A percentile compares a stretch with the other conserved stretches of the same genome.
Conservation (phyloP, 148 eudicot species). For the Rhododendron henanense region DNA sequence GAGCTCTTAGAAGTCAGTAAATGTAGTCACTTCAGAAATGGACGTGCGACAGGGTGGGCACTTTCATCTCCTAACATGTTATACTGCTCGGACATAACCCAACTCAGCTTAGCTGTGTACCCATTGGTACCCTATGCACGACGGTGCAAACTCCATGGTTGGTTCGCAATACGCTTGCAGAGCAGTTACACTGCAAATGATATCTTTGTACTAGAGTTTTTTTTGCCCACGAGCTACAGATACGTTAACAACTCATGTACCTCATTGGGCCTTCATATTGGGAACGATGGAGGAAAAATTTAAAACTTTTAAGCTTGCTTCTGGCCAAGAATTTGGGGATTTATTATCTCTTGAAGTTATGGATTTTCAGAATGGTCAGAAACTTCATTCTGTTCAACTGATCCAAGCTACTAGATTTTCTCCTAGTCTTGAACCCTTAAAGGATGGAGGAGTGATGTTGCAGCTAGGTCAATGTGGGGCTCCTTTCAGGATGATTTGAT, state of each 20-base stretch:
- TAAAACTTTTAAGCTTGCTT: conserved; percentile 16
- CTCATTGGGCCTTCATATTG: neutral
- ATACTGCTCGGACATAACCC: conserved; percentile 20
- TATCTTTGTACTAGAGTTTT: conserved; percentile 23
- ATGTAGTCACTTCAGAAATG: neutral
- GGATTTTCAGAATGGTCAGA: no score
- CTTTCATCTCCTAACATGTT: neutral
- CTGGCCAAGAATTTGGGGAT: conserved; percentile 6
- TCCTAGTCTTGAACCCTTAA: no score
- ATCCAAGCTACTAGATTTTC: no score
- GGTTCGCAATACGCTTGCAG: conserved; percentile 21
- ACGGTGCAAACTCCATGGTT: neutral
- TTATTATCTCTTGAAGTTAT: neutral
- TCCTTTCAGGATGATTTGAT: no score
- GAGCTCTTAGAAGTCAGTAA: no score
- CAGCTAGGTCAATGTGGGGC: no score
- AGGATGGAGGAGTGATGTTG: no score
- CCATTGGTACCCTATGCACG: conserved; percentile 28
- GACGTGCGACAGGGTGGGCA: conserved; percentile 20
- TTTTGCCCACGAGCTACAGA: neutral
- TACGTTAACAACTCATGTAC: neutral
- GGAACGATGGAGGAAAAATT: conserved; percentile 13
- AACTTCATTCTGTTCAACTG: no score
- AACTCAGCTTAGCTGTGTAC: conserved; percentile 19
- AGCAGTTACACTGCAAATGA: conserved; percentile 11